Base-by-base conservation (phyloP, 352 stramenopile species). In the Phytopythium mirpurense region DNA sequence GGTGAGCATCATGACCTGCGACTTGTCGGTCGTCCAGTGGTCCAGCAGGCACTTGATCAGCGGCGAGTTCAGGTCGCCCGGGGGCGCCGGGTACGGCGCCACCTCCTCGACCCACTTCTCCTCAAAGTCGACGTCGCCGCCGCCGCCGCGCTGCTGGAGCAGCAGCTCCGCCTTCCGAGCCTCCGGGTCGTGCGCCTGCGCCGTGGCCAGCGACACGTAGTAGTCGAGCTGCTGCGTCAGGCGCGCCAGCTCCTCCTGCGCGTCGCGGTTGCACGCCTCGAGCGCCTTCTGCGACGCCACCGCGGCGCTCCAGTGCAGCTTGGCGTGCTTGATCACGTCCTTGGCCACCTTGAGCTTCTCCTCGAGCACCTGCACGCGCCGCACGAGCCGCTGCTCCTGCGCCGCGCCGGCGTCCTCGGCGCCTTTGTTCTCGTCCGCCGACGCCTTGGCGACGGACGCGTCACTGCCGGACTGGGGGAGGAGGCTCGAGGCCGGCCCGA, bases 21-120 rank as follows among this genome's bases (percentile, higher is more conserved):
- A 66, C 50, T 83, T 86, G 60, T 88, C 78, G 14, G 68, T 78
- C 40, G 62, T 86, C 78, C 78, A 88, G 57, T 88, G 67, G 44
- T 83, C 61, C 54, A 88, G 54, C 34, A 88, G 59, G 55, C 73
- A 78, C 47, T 68, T 68, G 52, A 88, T 88, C 5, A 86, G 47
- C 36, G 78, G 78, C 29, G 78, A 88, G 47, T 85, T 83, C 24
- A 88, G 35, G 46, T 88, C 78, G 3, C 74, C 76, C 4, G 78
- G 78, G 45, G 73, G 75, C 31, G 78, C 74, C 27, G 74, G 70
- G 55, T 79, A 86, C 18, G 70, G 67, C 15, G 63, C 71, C 8
- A 55, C 74, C 53, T 85, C 75, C 44, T 85, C 68, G 21, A 76
- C 59, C 75, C 75, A 86, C 27, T 75, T 69, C 27, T 72, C 65